phyloP scores from a whole-genome alignment of 768 basidiomycete species.

The Cystofilobasidium bisporidii region DNA sequence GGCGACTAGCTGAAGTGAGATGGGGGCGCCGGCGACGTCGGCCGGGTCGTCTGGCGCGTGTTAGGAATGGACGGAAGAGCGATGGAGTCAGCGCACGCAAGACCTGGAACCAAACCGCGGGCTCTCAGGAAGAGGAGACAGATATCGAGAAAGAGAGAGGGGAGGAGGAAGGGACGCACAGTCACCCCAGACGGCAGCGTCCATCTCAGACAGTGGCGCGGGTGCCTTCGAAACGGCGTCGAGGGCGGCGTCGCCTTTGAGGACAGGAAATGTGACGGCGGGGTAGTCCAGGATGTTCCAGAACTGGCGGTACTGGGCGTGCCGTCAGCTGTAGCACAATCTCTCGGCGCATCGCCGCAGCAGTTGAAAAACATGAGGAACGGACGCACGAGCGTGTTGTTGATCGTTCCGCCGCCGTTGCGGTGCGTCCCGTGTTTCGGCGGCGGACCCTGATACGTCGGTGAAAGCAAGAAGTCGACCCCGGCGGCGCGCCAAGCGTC shows the following conservation, averaged over 20 bases:
- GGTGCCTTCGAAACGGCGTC: conserved; percentile 47
- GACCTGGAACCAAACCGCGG: too few relatives aligned
- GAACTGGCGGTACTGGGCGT: conserved; percentile 48
- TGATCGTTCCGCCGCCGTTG: background rate
- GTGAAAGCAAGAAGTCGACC: conserved; percentile 2
- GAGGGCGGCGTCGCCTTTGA: conserved; percentile 49
- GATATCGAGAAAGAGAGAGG: conserved; percentile 32
- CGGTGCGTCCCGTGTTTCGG: background rate
- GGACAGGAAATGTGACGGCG: conserved; percentile 56
- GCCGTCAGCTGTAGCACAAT: background rate
- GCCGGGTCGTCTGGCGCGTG: conserved; percentile 58
- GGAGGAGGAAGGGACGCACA: conserved; percentile 44
- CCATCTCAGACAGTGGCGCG: conserved; percentile 45
- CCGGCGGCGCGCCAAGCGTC: background rate
- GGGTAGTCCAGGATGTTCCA: conserved; percentile 63
- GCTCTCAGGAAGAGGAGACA: conserved; percentile 35
- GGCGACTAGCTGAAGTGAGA: conserved; percentile 60
- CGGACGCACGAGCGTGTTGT: background rate
- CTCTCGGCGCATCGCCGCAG: background rate
- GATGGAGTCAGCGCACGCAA: conserved; percentile 40
- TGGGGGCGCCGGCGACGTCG: conserved; percentile 51
- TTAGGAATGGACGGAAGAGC: conserved; percentile 44
- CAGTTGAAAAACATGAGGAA: background rate
- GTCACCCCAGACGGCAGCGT: conserved; percentile 47
- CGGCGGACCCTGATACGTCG: background rate